These are phyloP conservation scores for Tolypocladium paradoxum DNA, from an alignment of 2,329 filamentous ascomycete species.

Conservation along the genomic window DNA sequence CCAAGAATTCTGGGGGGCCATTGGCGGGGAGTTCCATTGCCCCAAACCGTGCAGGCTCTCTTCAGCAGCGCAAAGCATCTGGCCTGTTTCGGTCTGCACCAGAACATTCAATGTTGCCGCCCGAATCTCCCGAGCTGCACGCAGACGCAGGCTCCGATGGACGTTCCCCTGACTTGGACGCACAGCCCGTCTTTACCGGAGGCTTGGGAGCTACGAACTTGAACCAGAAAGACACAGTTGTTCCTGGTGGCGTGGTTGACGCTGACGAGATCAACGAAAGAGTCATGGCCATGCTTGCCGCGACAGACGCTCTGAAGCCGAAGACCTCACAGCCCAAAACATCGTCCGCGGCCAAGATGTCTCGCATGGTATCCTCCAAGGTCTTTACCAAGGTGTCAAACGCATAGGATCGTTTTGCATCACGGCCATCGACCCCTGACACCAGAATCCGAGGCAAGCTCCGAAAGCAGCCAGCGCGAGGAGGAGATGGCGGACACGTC, in stretches of 20 bases:
- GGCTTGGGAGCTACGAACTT: neutral
- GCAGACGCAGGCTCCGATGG: neutral
- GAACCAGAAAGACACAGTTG: neutral
- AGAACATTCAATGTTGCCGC: no score
- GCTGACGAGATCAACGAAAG: constrained; percentile 22
- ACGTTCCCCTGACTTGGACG: neutral
- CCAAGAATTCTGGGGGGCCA: neutral
- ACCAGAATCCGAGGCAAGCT: constrained; percentile 5
- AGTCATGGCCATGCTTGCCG: constrained; percentile 24
- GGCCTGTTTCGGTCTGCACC: neutral
- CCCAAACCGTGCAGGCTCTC: neutral
- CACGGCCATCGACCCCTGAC: constrained; percentile 14
- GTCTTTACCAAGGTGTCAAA: constrained; percentile 22
- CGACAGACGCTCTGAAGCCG: constrained; percentile 23
- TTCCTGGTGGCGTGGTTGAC: neutral
- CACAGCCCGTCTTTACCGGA: neutral
- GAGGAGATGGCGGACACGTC: neutral
- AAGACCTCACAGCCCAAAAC: constrained; percentile 5
- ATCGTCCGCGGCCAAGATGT: constrained; percentile 12
- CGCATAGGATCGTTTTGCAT: constrained; percentile 20
- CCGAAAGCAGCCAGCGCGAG: constrained; percentile 2
- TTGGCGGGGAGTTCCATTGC: neutral
- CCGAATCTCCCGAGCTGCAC: neutral
- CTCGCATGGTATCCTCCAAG: constrained; percentile 17
- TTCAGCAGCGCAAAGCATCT: neutral